Evolutionary conservation across 1,284 basidiomycete species (phyloP).

Genomic region (Boletellus deceptivus): DNA sequence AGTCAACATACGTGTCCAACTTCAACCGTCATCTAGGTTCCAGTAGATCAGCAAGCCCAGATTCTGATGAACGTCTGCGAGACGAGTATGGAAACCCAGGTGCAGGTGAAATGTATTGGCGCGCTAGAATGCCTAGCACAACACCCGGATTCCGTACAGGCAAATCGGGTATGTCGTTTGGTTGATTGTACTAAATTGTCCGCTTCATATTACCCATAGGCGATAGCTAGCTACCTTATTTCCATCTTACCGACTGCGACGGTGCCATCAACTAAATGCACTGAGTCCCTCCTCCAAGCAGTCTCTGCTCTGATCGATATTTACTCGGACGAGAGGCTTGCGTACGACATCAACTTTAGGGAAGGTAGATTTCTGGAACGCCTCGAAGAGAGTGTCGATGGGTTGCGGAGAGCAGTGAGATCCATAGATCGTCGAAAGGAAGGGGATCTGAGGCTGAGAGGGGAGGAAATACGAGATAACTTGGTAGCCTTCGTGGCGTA

Average conservation of each 20-base stretch:
- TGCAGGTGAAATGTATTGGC: constrained; percentile 78
- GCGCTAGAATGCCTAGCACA: constrained; percentile 81
- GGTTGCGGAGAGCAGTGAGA: constrained; percentile 58
- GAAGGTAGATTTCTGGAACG: constrained; percentile 51
- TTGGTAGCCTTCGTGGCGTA: constrained; percentile 89
- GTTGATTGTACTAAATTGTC: constrained; percentile 10
- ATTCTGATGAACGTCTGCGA: constrained; percentile 68
- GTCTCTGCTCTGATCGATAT: constrained; percentile 90
- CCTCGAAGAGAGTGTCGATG: constrained; percentile 54
- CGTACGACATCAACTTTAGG: constrained; percentile 84
- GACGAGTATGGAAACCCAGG: constrained; percentile 48
- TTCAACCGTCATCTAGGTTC: constrained; percentile 36
- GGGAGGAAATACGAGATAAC: constrained; percentile 80
- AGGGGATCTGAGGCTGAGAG: constrained; percentile 56
- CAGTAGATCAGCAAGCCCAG: constrained; percentile 59
- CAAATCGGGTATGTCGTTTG: constrained; percentile 57
- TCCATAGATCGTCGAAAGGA: constrained; percentile 56
- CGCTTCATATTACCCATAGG: constrained; percentile 37
- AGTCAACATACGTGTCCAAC: not conserved
- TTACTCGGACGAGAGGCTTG: constrained; percentile 85
- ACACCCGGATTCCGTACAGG: constrained; percentile 58
- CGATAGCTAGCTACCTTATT: constrained; percentile 68
- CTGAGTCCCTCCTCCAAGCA: constrained; percentile 79
- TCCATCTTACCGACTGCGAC: constrained; percentile 47
- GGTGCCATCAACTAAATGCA: constrained; percentile 42